A percentile compares a stretch with the other conserved stretches of the same genome.
Conservation (phyloP, 805 yeast genomes). For the Cyberlindnera veronae region DNA sequence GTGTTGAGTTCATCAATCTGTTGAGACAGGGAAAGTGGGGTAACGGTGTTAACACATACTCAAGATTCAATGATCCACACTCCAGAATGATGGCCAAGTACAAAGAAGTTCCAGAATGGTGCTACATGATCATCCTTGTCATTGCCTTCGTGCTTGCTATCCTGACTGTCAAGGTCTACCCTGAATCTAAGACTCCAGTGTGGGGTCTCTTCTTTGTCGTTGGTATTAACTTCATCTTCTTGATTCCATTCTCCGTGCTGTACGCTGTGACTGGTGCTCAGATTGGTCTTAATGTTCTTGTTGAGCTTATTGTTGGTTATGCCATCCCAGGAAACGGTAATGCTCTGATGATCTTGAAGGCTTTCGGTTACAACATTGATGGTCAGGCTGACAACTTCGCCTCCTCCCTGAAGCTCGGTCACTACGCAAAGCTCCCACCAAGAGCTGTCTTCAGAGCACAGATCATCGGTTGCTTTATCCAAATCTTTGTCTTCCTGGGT, state of each 20-base stretch:
- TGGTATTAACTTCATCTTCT: constrained; percentile 46
- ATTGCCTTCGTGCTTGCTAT: constrained; percentile 43
- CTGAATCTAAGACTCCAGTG: constrained; percentile 48
- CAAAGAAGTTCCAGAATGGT: constrained; percentile 58
- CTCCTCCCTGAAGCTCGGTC: constrained; percentile 40
- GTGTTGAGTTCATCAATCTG: constrained; percentile 3
- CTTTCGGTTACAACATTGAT: constrained; percentile 56
- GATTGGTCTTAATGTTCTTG: constrained; percentile 49
- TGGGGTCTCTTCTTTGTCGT: constrained; percentile 56
- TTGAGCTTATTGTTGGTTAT: constrained; percentile 54
- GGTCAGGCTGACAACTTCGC: constrained; percentile 62
- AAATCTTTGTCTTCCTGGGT: constrained; percentile 29
- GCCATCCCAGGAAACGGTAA: constrained; percentile 48
- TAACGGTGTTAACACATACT: constrained; percentile 2
- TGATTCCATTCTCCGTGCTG: constrained; percentile 49
- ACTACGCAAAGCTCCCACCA: constrained; percentile 58
- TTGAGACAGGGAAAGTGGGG: constrained; percentile 1
- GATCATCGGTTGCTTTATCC: constrained; percentile 32
- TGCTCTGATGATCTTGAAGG: constrained; percentile 50
- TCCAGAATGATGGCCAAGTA: constrained; percentile 50
- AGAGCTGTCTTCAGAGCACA: constrained; percentile 51
- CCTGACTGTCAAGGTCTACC: constrained; percentile 41
- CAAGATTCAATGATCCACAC: constrained; percentile 26
- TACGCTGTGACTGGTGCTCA: constrained; percentile 45
- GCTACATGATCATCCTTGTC: constrained; percentile 37